Base-by-base conservation (phyloP, 345 rosid species). In the Aegle marmelos region DNA sequence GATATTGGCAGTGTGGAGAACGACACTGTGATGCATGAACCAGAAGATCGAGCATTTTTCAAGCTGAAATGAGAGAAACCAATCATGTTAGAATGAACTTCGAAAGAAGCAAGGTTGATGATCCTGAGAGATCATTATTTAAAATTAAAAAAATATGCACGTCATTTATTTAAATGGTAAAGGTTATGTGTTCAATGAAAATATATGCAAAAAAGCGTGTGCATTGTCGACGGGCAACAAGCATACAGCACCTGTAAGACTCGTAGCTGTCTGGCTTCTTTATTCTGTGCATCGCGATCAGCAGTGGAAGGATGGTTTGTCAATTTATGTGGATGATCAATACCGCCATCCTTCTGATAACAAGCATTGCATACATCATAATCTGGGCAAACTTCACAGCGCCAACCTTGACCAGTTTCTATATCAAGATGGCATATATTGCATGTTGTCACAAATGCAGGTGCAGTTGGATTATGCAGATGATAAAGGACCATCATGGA, bases 401-500 rank as follows among this genome's bases (percentile, higher is more conserved):
- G 95, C 98, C 99, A 96, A 77, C 99, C 98, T 84, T 96, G 98
- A 87, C 98, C 99, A 24, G 91, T 87, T 91, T 96, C 98, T 64
- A 96, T 91, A 85, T 96, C 99, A 75, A 90, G 94, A 80, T 85
- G 88, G 70, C 99, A 96, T 72, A 86, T 69, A 71, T 90, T 89
- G 89, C 99, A 96, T n/a, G 98, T 92, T 1, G 91, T 90, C 53
- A 96, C 98, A 86, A 94, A 96, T 27, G 99, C 98, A 76, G 98
- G 99, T 56, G 97, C 99, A 63, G 98, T 94, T 77, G 99, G 99
- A 85, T 96, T 96, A 72, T 96, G 98, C 62, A 96, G 94, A 86
- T 96, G 99, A 89, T 96, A 96, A 54, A 96, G 98, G 45, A 96
- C 92, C 99, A 96, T 96, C 98, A 96, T 96, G 25, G 99, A 96